These are phyloP conservation scores for Diplodia scrobiculata DNA, from an alignment of 2,329 filamentous ascomycete species.

Conservation along the genomic window DNA sequence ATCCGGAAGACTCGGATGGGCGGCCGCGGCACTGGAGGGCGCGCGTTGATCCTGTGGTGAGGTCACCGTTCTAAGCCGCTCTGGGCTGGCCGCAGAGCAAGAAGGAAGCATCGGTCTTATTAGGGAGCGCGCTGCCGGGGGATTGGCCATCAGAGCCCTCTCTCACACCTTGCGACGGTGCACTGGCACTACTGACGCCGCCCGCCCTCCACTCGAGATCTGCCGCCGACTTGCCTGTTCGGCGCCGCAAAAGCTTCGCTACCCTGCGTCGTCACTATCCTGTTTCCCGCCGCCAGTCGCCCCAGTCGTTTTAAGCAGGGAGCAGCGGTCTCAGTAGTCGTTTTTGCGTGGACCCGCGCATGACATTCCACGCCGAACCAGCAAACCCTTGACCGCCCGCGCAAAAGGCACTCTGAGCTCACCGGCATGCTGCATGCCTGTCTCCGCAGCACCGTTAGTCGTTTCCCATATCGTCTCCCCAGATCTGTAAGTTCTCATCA, in stretches of 20 bases:
- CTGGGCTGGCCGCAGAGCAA: conserved; percentile 24
- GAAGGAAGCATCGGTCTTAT: conserved; percentile 22
- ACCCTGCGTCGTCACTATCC: conserved; percentile 16
- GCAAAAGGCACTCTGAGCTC: conserved; percentile 15
- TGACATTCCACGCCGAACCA: conserved; percentile 15
- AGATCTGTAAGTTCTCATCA: conserved; percentile 26
- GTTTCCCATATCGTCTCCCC: conserved; percentile 20
- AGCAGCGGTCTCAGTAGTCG: conserved; percentile 7
- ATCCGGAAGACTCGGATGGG: conserved; percentile 11
- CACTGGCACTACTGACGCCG: conserved; percentile 17
- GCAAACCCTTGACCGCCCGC: conserved; percentile 24
- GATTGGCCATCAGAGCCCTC: conserved; percentile 13
- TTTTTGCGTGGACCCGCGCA: conserved; percentile 20
- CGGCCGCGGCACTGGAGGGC: conserved; percentile 8
- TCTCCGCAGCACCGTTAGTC: conserved; percentile 22
- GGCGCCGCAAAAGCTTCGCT: conserved; percentile 24
- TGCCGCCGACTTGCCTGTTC: conserved; percentile 18
- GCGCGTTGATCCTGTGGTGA: conserved; percentile 21
- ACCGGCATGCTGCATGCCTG: conserved; percentile 26
- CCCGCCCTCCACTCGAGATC: conserved; percentile 18
- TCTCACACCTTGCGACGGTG: conserved; percentile 12
- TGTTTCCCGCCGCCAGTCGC: conserved; percentile 16
- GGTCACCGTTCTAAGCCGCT: conserved; percentile 21
- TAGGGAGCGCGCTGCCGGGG: conserved; percentile 14
- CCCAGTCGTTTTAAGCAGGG: conserved; percentile 25